Evolutionary conservation across 352 stramenopile species (phyloP).

Genomic region (Phytophthora pinifolia): DNA sequence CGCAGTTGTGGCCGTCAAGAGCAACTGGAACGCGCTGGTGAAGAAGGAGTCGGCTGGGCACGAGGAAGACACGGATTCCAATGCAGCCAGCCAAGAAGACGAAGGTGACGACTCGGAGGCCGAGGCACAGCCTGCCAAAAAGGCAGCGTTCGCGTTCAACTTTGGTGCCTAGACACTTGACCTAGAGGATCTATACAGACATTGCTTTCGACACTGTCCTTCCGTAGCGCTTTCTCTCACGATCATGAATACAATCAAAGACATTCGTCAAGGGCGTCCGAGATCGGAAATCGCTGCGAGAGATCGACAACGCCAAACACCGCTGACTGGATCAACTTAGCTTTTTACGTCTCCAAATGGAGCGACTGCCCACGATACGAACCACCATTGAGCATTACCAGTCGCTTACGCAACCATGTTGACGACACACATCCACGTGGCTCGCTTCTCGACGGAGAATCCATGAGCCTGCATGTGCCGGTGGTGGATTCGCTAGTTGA

Average conservation of each 20-base stretch:
- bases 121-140: conserved; percentile 19
- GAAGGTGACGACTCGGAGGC: conserved; percentile 25
- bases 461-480: conserved; percentile 3
- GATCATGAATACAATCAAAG: too few relatives aligned
- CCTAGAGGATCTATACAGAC: too few relatives aligned
- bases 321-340: neutral
- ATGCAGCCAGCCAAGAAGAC: conserved; percentile 17
- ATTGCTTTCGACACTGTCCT: too few relatives aligned
- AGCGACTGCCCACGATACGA: too few relatives aligned
- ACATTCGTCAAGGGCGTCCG: too few relatives aligned
- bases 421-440: neutral
- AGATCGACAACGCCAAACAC: too few relatives aligned
- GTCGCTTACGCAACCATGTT: neutral
- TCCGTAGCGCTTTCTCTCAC: too few relatives aligned
- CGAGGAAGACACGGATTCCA: conserved; percentile 16
- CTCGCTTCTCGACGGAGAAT: neutral
- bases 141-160: conserved; percentile 44
- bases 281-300: too few relatives aligned
- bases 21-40: conserved; percentile 45
- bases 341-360: too few relatives aligned
- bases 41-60: conserved; percentile 17
- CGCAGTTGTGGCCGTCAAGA: conserved; percentile 40
- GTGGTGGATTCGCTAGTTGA: conserved; percentile 22
- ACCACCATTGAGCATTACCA: neutral
- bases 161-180: too few relatives aligned